Base-by-base conservation (phyloP, 768 basidiomycete species). In the Amanita rimosa region DNA sequence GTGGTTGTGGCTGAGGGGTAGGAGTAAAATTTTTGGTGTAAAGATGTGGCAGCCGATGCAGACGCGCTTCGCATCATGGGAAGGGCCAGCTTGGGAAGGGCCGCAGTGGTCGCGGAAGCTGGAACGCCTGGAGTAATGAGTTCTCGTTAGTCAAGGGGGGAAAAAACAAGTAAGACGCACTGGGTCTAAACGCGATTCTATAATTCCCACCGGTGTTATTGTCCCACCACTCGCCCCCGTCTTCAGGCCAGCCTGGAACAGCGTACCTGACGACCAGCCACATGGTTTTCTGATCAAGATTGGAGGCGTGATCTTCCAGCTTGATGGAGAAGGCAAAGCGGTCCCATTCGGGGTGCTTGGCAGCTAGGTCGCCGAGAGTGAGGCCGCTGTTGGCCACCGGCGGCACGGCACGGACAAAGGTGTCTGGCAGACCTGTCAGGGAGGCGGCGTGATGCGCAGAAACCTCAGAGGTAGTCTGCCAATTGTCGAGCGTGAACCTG, bases 401-500 rank as follows among this genome's bases (percentile, higher is more conserved):
- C 11, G 38, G 2, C 37, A 46, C 52, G 46, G 52, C 60, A 67
- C 54, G 55, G 54, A 50, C 55, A 51, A 51, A 51, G 1, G 29
- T 36, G 21, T 38, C 44, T 0, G 68, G 75, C 43, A 62, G 65
- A 6, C 64, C 39, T 3, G 68, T 53, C 22, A 81, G 58, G 14
- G 71, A 72, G n/a, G 63, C 62, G 33, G 66, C 57, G 52, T 81
- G 64, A 40, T 58, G 64, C n/a, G 73, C 83, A 37, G 64, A 52
- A 27, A 96, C 91, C 61, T 98, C 95, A 37, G 80, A 83, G 0
- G 88, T 87, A 3, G 94, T 98, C 53, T 85, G 79, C 95, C 95
- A 98, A 42, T 85, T 81, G 63, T 97, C 95, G 41, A 95, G 70
- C 1, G 95, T 97, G 62, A 94, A 98, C 1, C 94, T 71, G 0